Evolutionary conservation across 2,329 filamentous ascomycete genomes (phyloP).

Genomic region (Fusarium lyarnte): DNA sequence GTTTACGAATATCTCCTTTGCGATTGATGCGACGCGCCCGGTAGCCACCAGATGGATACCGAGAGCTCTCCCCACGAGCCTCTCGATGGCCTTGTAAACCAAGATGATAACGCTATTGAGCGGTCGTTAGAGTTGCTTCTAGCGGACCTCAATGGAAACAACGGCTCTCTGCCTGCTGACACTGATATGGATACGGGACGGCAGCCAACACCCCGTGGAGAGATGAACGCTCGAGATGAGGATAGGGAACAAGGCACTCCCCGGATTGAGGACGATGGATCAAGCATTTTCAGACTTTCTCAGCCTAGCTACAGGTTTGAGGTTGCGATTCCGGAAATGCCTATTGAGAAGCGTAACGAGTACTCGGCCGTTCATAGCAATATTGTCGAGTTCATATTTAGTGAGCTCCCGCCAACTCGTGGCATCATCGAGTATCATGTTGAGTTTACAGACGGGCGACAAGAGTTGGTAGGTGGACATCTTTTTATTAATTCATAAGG

Average conservation of each 20-base stretch:
- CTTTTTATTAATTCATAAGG: background rate
- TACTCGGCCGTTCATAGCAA: conserved; percentile 49
- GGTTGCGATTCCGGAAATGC: conserved; percentile 45
- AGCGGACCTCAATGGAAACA: background rate
- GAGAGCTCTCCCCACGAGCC: conserved; percentile 18
- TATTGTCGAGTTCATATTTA: conserved; percentile 50
- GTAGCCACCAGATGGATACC: conserved; percentile 25
- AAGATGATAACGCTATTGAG: conserved; percentile 8
- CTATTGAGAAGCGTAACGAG: conserved; percentile 39
- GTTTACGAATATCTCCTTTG: background rate
- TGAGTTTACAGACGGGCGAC: conserved; percentile 58
- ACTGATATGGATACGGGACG: background rate
- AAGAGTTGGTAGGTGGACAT: conserved; percentile 54
- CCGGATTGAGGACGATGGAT: background rate
- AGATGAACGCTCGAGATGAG: background rate
- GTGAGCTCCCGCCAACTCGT: conserved; percentile 41
- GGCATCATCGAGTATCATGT: conserved; percentile 48
- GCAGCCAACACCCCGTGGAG: background rate
- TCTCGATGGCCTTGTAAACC: background rate
- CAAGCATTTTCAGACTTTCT: background rate
- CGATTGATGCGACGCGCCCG: conserved; percentile 1
- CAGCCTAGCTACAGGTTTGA: conserved; percentile 38
- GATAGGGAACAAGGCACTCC: background rate
- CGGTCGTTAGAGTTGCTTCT: conserved; percentile 13
- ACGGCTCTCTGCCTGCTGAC: background rate